Evolutionary conservation across 2,329 filamentous ascomycete genomes (phyloP), one percentile per base, ranked within the genome.

Genomic region (Sphaerulina musiva): DNA sequence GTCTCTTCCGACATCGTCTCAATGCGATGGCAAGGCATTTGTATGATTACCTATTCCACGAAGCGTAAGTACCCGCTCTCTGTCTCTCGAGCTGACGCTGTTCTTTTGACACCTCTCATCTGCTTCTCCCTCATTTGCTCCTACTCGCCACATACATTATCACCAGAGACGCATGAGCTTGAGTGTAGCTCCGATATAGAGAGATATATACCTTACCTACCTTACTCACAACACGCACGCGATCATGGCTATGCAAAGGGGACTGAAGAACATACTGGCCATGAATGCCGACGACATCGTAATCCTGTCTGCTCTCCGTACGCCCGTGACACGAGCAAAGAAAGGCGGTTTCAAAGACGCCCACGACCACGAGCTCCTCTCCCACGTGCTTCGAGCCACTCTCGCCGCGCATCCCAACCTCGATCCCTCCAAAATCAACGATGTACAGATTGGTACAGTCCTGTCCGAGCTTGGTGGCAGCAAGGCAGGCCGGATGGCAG

Each of bases 401-500:
- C 78, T 90, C 48, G 79, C 81, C 54, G 82, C 83, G 40, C 85
- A 86, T 67, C 86, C 89, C 1, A 82, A 83, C 62, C 81, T 93
- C 57, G 80, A 87, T 64, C 82, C 87, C 0, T 73, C 80, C 2
- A 73, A 79, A 45, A 83, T 92, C 60, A 78, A 95, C 64, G 92
- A 96, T 67, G 82, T 96, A 3, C 85, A 84, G 59, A 84, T 96
- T 53, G 92, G 91, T 62, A 90, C 89, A 34, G 91, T 96, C 4
- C 83, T 96, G 51, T 89, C 89, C 29, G 90, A 95, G 71, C 85
- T 96, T 11, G 91, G 91, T 61, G 91, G 91, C 54, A 85, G 82
- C 63, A 96, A 96, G 76, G 90, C 90, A 0, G 89, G 87, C 1
- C 87, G 91, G 60, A 95, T 95, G 88, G 89, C 89, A 43, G 81